A percentile compares a stretch with the other conserved stretches of the same genome.
These are phyloP conservation scores for Hymenoscyphus scutula DNA, from an alignment of 2,329 filamentous ascomycete species.

Conservation along the genomic window DNA sequence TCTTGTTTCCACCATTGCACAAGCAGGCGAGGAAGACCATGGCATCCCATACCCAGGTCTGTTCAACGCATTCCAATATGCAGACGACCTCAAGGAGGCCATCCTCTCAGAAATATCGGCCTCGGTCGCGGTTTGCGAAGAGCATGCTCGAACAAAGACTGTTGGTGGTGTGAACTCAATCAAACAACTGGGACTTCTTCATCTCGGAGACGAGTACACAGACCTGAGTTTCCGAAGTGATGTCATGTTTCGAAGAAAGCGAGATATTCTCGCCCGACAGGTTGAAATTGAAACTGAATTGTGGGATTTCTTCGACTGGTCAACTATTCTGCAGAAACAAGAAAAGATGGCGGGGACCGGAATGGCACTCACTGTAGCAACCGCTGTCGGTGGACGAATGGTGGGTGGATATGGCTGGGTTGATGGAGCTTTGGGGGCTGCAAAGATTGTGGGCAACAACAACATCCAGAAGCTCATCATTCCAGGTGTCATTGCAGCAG, in stretches of 20 bases:
- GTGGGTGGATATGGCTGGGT: conserved; percentile 86
- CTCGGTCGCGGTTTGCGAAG: conserved; percentile 77
- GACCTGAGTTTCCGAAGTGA: conserved; percentile 86
- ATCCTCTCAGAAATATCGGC: conserved; percentile 87
- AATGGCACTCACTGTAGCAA: conserved; percentile 89
- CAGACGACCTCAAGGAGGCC: conserved; percentile 85
- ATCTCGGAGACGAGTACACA: conserved; percentile 83
- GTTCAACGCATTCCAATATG: conserved; percentile 83
- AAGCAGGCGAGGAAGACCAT: conserved; percentile 73
- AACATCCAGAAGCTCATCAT: conserved; percentile 79
- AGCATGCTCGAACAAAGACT: conserved; percentile 76
- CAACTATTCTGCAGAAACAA: conserved; percentile 78
- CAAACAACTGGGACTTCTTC: conserved; percentile 81
- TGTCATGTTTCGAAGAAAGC: conserved; percentile 87
- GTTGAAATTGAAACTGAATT: conserved; percentile 86
- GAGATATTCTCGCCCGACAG: conserved; percentile 77
- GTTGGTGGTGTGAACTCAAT: conserved; percentile 81
- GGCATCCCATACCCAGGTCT: conserved; percentile 85
- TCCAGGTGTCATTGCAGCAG: conserved; percentile 71
- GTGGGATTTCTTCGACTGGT: conserved; percentile 89
- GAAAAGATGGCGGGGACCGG: conserved; percentile 94
- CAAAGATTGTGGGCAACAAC: conserved; percentile 75
- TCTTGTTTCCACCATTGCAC: conserved; percentile 71
- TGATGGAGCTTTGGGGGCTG: conserved; percentile 78
- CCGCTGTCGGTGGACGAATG: conserved; percentile 77